Evolutionary conservation across 2,329 filamentous ascomycete species (phyloP), one percentile per base, ranked within the genome.

Genomic region (Ophiocordyceps camponoti-rufipedis): DNA sequence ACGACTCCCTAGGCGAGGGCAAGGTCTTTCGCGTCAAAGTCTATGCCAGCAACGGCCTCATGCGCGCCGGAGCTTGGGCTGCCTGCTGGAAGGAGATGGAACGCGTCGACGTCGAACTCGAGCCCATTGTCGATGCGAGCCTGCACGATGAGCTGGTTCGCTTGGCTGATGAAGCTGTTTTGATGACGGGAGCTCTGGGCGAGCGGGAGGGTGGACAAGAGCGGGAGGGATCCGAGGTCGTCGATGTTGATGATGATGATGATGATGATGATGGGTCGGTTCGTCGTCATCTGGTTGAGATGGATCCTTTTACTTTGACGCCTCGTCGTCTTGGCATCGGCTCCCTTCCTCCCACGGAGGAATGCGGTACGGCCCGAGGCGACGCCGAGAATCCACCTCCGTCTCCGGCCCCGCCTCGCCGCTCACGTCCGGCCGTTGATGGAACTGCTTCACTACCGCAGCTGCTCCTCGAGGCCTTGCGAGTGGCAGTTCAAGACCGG

Each of bases 61-160:
- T 98, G 85, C 77, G 80, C 48, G 80, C 85, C 5, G 86, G 86
- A 0, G 89, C 91, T 0, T 98, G 91, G 91, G 76, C 77, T 5
- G 88, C 88, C 2, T 89, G 85, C 48, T 98, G 89, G 89, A 83
- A 78, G 53, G 89, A 96, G 62, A 98, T 98, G 91, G 91, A 98
- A 64, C 76, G 89, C n/a, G 85, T 96, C 0, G 91, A 98, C 56
- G 85, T 94, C 1, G 89, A 96, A 61, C 76, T 98, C 45, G 77
- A 84, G 54, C 83, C 91, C 4, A 74, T 80, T 55, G 71, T 87
- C 11, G 74, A 78, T 16, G 60, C 73, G 0, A 62, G 68, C 1
- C 57, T 81, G 12, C 70, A 78, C 45, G 70, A 71, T 16, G 75
- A 78, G 51, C 63, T 87, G 18, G 74, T 78, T 48, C 65, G 64